These are phyloP conservation scores for Quercus parvula DNA, from an alignment of 306 rosid species.

Conservation along the genomic window DNA sequence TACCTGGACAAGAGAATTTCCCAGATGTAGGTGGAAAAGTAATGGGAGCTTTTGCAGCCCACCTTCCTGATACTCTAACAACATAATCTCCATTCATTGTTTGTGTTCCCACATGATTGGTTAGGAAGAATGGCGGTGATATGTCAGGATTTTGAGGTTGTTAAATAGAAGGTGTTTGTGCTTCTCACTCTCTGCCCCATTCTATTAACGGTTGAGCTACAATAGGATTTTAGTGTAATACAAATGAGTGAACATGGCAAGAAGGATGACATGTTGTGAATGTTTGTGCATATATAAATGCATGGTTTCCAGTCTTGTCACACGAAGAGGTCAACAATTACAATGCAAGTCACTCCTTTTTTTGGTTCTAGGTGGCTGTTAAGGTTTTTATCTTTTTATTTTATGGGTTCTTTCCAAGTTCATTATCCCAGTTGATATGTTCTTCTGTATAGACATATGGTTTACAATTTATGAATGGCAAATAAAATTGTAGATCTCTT, in stretches of 20 bases:
- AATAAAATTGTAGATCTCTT: too few species aligned
- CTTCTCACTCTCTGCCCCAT: not conserved
- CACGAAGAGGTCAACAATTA: not conserved
- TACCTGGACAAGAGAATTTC: conserved; percentile 57
- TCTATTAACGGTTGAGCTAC: too few species aligned
- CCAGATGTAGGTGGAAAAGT: conserved; percentile 86
- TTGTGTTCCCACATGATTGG: conserved; percentile 10
- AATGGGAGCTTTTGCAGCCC: conserved; percentile 43
- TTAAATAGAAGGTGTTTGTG: not conserved
- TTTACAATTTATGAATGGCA: too few species aligned
- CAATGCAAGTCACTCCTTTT: not conserved
- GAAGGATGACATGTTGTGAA: not conserved
- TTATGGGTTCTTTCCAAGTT: not conserved
- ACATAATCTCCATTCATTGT: conserved; percentile 37
- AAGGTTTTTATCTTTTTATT: not conserved
- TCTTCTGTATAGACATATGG: too few species aligned
- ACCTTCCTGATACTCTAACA: conserved; percentile 75
- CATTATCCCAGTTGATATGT: not conserved
- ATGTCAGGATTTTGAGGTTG: conserved; percentile 6
- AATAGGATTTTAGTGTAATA: not conserved
- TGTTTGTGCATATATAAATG: not conserved
- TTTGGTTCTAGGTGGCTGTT: not conserved
- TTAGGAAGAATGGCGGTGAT: conserved; percentile 2
- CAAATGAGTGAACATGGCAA: not conserved
- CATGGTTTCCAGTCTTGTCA: not conserved